phyloP scores from a whole-genome alignment of 2,329 filamentous ascomycete genomes.

The Drechslerella dactyloides region DNA sequence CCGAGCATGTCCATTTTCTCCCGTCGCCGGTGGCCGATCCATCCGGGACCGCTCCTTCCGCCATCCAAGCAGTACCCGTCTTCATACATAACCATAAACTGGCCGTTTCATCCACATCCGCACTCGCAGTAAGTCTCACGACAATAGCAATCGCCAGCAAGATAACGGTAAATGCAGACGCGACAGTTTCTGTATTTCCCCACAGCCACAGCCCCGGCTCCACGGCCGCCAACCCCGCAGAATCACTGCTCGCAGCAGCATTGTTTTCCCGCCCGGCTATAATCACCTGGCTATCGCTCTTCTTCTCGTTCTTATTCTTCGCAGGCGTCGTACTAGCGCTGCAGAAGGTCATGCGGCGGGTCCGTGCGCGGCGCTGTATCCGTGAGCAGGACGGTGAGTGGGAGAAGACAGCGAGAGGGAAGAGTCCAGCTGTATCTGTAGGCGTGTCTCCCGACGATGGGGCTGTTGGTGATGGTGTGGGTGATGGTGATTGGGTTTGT shows the following conservation, averaged over 20 bases:
- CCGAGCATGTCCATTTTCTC: too few species aligned
- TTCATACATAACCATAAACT: too few species aligned
- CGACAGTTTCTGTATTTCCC: too few species aligned
- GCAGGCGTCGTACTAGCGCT: too few species aligned
- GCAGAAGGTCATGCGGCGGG: conserved; percentile 31
- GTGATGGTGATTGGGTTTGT: conserved; percentile 9
- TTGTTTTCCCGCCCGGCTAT: conserved; percentile 37
- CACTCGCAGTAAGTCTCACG: too few species aligned
- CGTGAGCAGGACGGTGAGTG: conserved; percentile 3
- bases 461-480: neutral
- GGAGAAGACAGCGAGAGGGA: too few species aligned
- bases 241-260: conserved; percentile 22
- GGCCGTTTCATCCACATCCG: neutral
- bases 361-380: conserved; percentile 26
- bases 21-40: too few species aligned
- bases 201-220: neutral
- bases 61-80: too few species aligned
- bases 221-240: neutral
- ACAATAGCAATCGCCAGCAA: too few species aligned
- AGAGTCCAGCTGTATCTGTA: neutral
- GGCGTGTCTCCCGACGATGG: too few species aligned
- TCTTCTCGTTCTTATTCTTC: conserved; percentile 26
- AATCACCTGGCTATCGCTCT: conserved; percentile 22
- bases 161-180: too few species aligned
- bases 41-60: too few species aligned